phyloP scores from a whole-genome alignment of 768 basidiomycete species.

The Tephrocybe sp. region DNA sequence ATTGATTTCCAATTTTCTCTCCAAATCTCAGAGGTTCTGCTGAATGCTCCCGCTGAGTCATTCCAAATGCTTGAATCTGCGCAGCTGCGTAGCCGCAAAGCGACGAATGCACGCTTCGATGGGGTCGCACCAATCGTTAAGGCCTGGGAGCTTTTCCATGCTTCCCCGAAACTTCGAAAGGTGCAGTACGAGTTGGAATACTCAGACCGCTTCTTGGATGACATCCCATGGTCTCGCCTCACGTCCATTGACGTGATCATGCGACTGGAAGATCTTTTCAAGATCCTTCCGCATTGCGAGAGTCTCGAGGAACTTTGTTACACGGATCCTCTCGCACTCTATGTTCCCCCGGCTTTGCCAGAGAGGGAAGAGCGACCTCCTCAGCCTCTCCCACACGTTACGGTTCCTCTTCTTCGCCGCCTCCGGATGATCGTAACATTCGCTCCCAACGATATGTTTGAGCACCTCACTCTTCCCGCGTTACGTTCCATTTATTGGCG shows the following conservation, averaged over 20 bases:
- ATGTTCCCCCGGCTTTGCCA: background rate
- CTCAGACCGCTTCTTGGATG: background rate
- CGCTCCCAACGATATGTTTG: constrained; percentile 1
- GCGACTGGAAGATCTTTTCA: background rate
- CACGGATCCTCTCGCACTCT: background rate
- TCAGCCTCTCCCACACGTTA: background rate
- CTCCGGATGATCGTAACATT: background rate
- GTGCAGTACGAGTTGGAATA: constrained; percentile 6
- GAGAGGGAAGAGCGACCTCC: background rate
- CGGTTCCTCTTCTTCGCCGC: constrained; percentile 6
- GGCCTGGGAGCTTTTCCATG: constrained; percentile 5
- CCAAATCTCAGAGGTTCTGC: constrained; percentile 1
- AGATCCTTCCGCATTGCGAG: background rate
- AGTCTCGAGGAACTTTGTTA: constrained; percentile 8
- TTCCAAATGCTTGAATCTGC: constrained; percentile 5
- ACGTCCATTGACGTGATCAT: constrained; percentile 2
- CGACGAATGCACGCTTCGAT: constrained; percentile 2
- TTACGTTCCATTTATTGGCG: background rate
- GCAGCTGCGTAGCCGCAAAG: background rate
- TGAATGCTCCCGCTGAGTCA: background rate
- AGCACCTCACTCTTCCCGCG: constrained; percentile 1
- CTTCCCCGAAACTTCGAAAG: background rate
- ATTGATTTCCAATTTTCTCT: constrained; percentile 7
- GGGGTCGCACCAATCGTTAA: background rate
- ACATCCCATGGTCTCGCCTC: constrained; percentile 8